A percentile compares a stretch with the other conserved stretches of the same genome.
Evolutionary conservation across 2,329 filamentous ascomycete species (phyloP).

Genomic region (Fusarium sp.): DNA sequence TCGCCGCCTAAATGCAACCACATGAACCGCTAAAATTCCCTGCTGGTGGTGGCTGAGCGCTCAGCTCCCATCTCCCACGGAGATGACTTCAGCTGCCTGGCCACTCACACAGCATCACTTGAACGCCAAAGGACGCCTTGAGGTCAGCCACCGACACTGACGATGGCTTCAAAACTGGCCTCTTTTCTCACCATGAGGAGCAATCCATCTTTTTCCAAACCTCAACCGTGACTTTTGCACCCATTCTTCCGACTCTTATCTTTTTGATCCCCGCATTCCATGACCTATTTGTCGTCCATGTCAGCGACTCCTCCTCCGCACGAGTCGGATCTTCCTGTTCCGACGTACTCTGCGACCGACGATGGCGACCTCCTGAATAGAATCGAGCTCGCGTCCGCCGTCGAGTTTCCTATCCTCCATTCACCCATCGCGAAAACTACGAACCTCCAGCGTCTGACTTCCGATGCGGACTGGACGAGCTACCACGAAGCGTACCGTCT

Average conservation of each 20-base stretch:
- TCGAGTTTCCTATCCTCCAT: slow-evolving; percentile 37
- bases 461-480: background rate
- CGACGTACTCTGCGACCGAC: slow-evolving; percentile 30
- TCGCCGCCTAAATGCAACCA: background rate
- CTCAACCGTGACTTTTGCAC: background rate
- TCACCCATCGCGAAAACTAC: slow-evolving; percentile 1
- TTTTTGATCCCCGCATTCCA: background rate
- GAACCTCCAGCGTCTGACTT: background rate
- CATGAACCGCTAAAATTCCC: slow-evolving; percentile 6
- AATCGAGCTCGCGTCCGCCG: slow-evolving; percentile 28
- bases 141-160: background rate
- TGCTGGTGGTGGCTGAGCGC: slow-evolving; percentile 17
- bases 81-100: background rate
- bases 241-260: too few relatives aligned
- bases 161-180: slow-evolving; percentile 24
- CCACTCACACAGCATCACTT: slow-evolving; percentile 12
- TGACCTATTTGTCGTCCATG: background rate
- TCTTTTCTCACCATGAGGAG: background rate
- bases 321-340: slow-evolving; percentile 15
- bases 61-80: slow-evolving; percentile 18
- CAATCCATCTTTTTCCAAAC: background rate
- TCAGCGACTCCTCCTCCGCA: background rate
- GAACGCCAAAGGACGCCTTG: slow-evolving; percentile 1
- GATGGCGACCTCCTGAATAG: slow-evolving; percentile 33
- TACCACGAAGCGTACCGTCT: slow-evolving; percentile 23